Base-by-base conservation (phyloP, 352 stramenopile genomes). In the Elongisporangium prolatum region DNA sequence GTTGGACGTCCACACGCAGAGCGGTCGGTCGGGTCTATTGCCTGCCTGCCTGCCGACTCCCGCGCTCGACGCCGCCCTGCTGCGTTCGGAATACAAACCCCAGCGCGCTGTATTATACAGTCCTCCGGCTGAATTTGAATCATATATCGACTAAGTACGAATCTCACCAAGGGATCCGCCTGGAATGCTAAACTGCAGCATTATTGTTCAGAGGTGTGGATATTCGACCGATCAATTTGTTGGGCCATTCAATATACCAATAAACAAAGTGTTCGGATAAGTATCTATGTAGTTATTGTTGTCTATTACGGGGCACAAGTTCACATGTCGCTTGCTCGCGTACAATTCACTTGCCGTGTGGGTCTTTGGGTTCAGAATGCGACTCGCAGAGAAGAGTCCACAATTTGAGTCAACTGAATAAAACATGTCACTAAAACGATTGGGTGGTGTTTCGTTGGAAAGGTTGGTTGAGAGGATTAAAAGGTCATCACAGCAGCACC, bases 401-500 rank as follows among this genome's bases (percentile, higher is more conserved):
- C 28, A 40, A 40, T 40, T 40, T 9, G 8, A 40, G 28, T 2
- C 2, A 9, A 40, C 28, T 40, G 28, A 40, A 40, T 40, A 40
- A 40, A 40, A 40, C 28, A 40, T 5, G 28, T 9, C 28, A 40
- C 28, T 40, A 40, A 40, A 40, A 40, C 28, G 28, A 40, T 40
- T 40, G 28, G 28, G 28, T 40, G 4, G 28, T 40, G 28, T 40
- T 40, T 40, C 14, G 9, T 40, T 40, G 4, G 28, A 13, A 40
- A 40, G 9, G 28, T 40, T 40, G 28, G 28, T 40, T 40, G 28
- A 8, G 28, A 40, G 28, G 28, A 40, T 40, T 40, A 9, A 40
- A 40, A 40, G 28, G 28, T 40, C 28, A 40, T 40, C 28, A 40
- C 28, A 40, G 28, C 9, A 40, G 28, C 40, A 77, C 24, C 40